Evolutionary conservation across 257 asterid genomes (phyloP).

Genomic region (Lycium barbarum): DNA sequence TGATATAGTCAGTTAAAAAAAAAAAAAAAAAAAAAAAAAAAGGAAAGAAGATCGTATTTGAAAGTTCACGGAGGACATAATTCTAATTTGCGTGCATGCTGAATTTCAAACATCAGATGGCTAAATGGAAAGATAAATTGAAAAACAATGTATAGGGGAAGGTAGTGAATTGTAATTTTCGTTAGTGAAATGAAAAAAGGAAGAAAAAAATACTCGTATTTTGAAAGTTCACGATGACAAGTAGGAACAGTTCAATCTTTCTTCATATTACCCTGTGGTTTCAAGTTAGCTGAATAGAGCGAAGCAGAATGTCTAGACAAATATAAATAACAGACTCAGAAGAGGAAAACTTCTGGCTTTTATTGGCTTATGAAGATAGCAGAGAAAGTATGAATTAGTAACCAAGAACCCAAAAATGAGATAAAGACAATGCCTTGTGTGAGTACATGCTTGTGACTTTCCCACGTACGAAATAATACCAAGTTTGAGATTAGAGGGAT

Average conservation of each 20-base stretch:
- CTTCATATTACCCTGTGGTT: neutral
- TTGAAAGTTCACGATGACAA: neutral
- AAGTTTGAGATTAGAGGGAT: neutral
- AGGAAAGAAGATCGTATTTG: neutral
- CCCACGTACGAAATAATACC: neutral
- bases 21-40: no score
- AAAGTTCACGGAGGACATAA: neutral
- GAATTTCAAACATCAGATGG: neutral
- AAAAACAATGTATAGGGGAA: neutral
- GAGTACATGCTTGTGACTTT: constrained; percentile 20
- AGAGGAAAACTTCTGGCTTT: neutral
- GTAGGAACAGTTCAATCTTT: neutral
- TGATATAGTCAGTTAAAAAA: neutral
- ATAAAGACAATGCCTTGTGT: neutral
- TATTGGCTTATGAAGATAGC: neutral
- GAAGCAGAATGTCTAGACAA: neutral
- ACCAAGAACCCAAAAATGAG: neutral
- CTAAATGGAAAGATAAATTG: neutral
- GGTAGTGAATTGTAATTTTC: neutral
- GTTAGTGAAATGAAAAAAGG: neutral
- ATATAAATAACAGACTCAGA: neutral
- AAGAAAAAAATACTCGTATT: neutral
- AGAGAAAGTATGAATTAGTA: constrained; percentile 21
- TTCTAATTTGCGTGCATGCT: no score
- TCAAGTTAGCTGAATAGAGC: neutral